These are phyloP conservation scores for Aureobasidium melanogenum DNA, from an alignment of 2,329 filamentous ascomycete genomes.

Conservation along the genomic window DNA sequence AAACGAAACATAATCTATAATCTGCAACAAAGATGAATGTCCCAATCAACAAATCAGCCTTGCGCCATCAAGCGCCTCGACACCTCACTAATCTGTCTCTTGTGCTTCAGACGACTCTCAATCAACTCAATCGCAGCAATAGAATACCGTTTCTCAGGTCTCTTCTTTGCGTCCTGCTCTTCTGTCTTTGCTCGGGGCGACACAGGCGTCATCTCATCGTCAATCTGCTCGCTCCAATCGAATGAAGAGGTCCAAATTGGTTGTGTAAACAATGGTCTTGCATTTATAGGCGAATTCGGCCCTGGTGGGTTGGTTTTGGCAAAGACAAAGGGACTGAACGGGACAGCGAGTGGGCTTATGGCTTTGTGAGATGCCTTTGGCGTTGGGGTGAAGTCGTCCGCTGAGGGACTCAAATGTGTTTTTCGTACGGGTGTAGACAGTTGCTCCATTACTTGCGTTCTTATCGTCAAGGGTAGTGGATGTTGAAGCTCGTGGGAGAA, in stretches of 20 bases:
- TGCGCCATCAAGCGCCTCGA: not conserved
- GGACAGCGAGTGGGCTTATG: not conserved
- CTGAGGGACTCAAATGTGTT: not conserved
- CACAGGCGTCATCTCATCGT: not conserved
- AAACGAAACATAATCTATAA: not conserved
- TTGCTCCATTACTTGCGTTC: not conserved
- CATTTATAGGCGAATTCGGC: not conserved
- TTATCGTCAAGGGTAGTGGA: not conserved
- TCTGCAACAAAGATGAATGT: not conserved
- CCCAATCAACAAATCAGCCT: not conserved
- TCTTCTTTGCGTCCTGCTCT: not conserved
- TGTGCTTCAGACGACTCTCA: conserved; percentile 15
- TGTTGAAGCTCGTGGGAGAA: conserved; percentile 3
- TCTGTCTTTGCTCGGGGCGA: not conserved
- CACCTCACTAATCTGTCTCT: not conserved
- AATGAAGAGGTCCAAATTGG: not conserved
- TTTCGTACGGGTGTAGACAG: not conserved
- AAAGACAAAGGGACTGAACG: not conserved
- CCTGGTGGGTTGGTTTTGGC: not conserved
- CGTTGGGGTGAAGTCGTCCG: not conserved
- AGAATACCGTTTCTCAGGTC: conserved; percentile 21
- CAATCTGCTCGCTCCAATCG: not conserved
- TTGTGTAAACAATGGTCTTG: not conserved
- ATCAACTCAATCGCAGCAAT: conserved; percentile 20
- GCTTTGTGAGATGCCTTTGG: not conserved